Evolutionary conservation across 306 rosid genomes (phyloP).

Genomic region (Dryas alaskensis): DNA sequence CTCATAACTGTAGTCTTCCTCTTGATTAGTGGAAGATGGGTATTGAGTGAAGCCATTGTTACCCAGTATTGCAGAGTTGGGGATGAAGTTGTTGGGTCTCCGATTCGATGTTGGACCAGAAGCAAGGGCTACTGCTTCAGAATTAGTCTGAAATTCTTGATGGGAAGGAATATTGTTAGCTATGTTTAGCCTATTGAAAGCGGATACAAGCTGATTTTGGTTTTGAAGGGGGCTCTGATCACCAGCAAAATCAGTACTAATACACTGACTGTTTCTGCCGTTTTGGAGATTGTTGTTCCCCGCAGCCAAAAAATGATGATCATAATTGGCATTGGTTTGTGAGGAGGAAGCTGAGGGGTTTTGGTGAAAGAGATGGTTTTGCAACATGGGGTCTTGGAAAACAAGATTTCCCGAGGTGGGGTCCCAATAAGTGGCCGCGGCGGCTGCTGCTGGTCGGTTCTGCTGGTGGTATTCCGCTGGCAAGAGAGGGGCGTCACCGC

Average conservation of each 20-base stretch:
- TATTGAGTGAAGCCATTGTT: neutral
- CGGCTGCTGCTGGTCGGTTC: too few species aligned
- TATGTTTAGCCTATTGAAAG: constrained; percentile 1
- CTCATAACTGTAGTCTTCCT: constrained; percentile 5
- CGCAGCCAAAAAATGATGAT: neutral
- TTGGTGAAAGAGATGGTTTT: neutral
- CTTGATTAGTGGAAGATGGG: neutral
- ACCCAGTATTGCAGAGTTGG: neutral
- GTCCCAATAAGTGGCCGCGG: neutral
- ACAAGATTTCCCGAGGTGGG: neutral
- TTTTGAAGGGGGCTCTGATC: neutral
- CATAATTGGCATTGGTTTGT: neutral
- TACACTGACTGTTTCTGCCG: neutral
- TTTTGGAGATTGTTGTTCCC: neutral
- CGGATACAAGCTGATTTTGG: neutral
- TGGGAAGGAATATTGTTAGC: neutral
- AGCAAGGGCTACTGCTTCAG: neutral
- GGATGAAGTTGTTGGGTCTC: constrained; percentile 2
- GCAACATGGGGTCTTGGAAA: neutral
- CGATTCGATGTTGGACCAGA: neutral
- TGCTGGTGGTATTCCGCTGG: too few species aligned
- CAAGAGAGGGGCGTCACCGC: neutral
- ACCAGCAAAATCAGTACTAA: neutral
- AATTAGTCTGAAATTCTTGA: neutral
- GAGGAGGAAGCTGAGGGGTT: neutral